These are phyloP conservation scores for Globisporangium cylindrosporum DNA, from an alignment of 352 stramenopile genomes.

Conservation along the genomic window DNA sequence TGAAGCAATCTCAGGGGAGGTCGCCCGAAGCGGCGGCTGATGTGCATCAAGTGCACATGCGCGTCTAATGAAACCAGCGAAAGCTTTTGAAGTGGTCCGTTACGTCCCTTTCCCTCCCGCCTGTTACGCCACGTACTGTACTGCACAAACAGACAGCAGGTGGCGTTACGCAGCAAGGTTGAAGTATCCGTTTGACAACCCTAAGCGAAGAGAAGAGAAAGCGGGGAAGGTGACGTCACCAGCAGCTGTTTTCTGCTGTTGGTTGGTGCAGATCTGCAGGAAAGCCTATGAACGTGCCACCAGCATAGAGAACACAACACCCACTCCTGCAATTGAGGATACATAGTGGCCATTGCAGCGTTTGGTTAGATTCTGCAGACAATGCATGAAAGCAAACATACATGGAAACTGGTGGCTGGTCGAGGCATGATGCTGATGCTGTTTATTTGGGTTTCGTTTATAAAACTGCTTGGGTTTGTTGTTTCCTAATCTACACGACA, in stretches of 20 bases:
- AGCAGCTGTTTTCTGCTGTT: not conserved
- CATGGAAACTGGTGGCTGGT: not conserved
- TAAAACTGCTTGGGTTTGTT: conserved; percentile 11
- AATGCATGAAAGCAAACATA: not conserved
- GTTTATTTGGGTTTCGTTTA: conserved; percentile 10
- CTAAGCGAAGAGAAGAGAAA: not conserved
- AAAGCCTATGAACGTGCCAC: not conserved
- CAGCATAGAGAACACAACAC: not conserved
- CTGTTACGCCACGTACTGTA: not conserved
- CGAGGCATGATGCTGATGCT: not conserved
- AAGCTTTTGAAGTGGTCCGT: not conserved
- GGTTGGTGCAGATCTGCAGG: not conserved
- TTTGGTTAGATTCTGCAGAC: not conserved
- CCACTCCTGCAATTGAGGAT: too few relatives aligned
- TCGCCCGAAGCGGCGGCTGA: not conserved
- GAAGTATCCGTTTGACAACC: conserved; percentile 3
- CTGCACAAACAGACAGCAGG: too few relatives aligned
- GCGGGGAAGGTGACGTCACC: not conserved
- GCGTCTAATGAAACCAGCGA: not conserved
- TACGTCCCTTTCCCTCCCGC: not conserved
- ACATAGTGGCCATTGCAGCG: too few relatives aligned
- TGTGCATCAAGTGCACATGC: not conserved
- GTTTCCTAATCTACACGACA: conserved; percentile 21
- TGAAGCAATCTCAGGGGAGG: not conserved
- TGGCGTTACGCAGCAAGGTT: not conserved